Conservation (phyloP, 2,329 filamentous ascomycete species). For the Metarhizium humberi region DNA sequence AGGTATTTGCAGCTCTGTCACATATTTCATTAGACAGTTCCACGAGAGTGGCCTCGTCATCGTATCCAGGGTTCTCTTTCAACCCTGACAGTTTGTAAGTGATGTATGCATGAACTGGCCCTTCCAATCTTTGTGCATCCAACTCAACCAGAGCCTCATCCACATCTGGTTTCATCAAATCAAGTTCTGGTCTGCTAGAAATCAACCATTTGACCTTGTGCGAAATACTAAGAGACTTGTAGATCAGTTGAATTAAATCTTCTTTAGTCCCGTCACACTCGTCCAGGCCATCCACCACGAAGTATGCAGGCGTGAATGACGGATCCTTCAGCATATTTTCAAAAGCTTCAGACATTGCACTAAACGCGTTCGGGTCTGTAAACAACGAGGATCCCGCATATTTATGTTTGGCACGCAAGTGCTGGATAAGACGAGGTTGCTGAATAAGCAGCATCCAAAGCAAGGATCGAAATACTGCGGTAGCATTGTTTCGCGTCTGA, state of each 20-base stretch:
- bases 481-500: constrained; percentile 19
- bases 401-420: constrained; percentile 27
- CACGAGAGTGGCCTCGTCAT: constrained; percentile 2
- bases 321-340: constrained; percentile 28
- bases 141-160: constrained; percentile 26
- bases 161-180: constrained; percentile 20
- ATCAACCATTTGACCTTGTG: constrained; percentile 28
- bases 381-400: constrained; percentile 23
- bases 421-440: constrained; percentile 20
- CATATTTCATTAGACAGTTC: constrained; percentile 6
- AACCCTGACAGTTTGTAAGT: constrained; percentile 19
- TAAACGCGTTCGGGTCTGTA: constrained; percentile 27
- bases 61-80: not conserved
- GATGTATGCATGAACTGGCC: constrained; percentile 28
- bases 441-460: constrained; percentile 25
- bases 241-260: constrained; percentile 28
- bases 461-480: constrained; percentile 28
- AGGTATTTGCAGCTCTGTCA: constrained; percentile 12
- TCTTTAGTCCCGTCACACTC: constrained; percentile 27
- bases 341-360: constrained; percentile 25
- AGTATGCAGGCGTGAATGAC: constrained; percentile 19
- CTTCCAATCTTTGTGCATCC: constrained; percentile 23
- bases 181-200: constrained; percentile 25
- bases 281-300: constrained; percentile 40
- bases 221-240: constrained; percentile 14